Percentiles rank a stretch among this genome's conserved stretches.
Evolutionary conservation across 2,329 filamentous ascomycete genomes (phyloP).

Genomic region (Trichocomaceae sp.): DNA sequence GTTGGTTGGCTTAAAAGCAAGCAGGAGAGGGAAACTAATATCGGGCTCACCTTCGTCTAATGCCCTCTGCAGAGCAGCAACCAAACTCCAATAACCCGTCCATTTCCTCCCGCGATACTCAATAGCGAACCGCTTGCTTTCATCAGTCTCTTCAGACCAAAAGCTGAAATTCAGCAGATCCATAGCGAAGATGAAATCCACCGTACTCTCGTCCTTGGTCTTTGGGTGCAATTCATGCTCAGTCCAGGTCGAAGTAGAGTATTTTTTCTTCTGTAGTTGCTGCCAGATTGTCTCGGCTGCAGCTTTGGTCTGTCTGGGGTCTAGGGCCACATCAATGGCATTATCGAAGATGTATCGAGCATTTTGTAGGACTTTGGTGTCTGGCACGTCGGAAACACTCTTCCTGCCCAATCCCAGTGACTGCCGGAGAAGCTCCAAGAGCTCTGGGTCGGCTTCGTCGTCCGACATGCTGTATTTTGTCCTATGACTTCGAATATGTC

Average conservation of each 20-base stretch:
- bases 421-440: constrained; percentile 77
- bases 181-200: constrained; percentile 96
- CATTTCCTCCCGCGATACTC: constrained; percentile 73
- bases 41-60: constrained; percentile 71
- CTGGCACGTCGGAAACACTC: constrained; percentile 53
- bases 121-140: constrained; percentile 67
- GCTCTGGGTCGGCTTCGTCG: constrained; percentile 82
- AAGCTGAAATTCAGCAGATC: constrained; percentile 96
- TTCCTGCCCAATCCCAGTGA: constrained; percentile 54
- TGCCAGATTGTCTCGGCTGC: constrained; percentile 73
- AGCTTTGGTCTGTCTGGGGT: constrained; percentile 72
- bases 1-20: not conserved
- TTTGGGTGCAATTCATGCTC: constrained; percentile 86
- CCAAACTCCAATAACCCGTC: constrained; percentile 94
- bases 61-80: constrained; percentile 78
- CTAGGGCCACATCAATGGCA: constrained; percentile 83
- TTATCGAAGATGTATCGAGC: constrained; percentile 88
- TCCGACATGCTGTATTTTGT: constrained; percentile 64
- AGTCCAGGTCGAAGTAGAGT: constrained; percentile 80
- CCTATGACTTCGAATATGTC: constrained; percentile 9
- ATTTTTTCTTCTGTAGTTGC: constrained; percentile 76
- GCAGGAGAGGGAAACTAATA: not conserved
- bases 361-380: constrained; percentile 73
- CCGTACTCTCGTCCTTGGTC: constrained; percentile 66
- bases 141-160: constrained; percentile 69